These are phyloP conservation scores for Picochlorum costavermella DNA, from an alignment of 139 green algal species.

Conservation along the genomic window DNA sequence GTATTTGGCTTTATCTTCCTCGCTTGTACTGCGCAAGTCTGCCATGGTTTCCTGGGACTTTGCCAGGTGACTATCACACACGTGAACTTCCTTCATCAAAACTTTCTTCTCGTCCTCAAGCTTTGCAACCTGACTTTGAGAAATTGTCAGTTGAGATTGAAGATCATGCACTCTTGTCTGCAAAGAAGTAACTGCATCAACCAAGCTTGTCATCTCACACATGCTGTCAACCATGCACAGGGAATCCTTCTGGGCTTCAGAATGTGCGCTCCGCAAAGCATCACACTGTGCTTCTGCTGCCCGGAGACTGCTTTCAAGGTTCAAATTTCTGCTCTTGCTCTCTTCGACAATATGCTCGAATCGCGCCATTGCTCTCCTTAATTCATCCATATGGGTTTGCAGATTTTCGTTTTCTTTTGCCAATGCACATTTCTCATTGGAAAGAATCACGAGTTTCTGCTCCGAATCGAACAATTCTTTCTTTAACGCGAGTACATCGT, in stretches of 20 bases:
- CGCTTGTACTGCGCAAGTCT: background rate
- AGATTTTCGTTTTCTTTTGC: background rate
- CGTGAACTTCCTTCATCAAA: background rate
- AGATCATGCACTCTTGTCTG: constrained; percentile 24
- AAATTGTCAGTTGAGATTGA: constrained; percentile 1
- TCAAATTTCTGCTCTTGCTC: background rate
- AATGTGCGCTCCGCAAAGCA: background rate
- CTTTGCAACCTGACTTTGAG: background rate
- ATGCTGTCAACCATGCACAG: constrained; percentile 18
- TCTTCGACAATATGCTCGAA: background rate
- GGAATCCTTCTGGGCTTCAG: background rate
- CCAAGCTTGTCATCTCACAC: constrained; percentile 31
- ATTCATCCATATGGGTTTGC: too few species aligned
- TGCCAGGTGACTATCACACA: background rate
- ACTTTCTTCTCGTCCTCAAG: constrained; percentile 3
- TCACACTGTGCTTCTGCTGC: constrained; percentile 9
- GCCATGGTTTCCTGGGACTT: background rate
- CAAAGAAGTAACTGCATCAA: constrained; percentile 28
- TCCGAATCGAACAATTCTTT: background rate
- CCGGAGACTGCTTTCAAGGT: background rate
- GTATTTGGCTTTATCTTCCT: too few species aligned
- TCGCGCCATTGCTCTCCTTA: background rate
- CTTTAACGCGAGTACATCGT: background rate
- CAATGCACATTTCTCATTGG: background rate
- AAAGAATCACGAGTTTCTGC: background rate